Evolutionary conservation across 1,284 basidiomycete species (phyloP).

Genomic region (Puccinia horiana): DNA sequence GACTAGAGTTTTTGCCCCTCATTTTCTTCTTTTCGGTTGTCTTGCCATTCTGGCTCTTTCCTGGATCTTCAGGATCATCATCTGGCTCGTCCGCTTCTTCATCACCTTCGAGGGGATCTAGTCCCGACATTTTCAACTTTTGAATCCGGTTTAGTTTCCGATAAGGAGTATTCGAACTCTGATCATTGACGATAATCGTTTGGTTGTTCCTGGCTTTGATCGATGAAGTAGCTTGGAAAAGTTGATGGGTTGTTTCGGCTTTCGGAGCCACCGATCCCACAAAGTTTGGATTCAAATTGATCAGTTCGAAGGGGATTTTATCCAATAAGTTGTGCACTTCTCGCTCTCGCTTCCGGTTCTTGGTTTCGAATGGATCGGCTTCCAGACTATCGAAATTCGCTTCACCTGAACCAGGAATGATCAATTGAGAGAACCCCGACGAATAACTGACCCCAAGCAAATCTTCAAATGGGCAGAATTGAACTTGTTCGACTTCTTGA

Average conservation of each 20-base stretch:
- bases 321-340: conserved; percentile 89
- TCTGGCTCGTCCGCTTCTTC: conserved; percentile 63
- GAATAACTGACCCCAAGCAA: conserved; percentile 73
- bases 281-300: conserved; percentile 82
- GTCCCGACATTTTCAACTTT: conserved; percentile 61
- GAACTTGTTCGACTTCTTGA: conserved; percentile 68
- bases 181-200: conserved; percentile 26
- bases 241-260: conserved; percentile 2
- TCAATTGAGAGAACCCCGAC: conserved; percentile 75
- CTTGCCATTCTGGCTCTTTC: conserved; percentile 57
- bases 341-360: conserved; percentile 77
- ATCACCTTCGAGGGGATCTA: conserved; percentile 66
- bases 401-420: conserved; percentile 90
- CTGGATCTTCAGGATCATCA: conserved; percentile 59
- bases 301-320: conserved; percentile 94
- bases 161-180: conserved; percentile 64
- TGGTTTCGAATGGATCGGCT: conserved; percentile 90
- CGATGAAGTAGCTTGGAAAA: conserved; percentile 14
- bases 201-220: not conserved
- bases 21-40: conserved; percentile 76
- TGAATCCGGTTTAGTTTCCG: conserved; percentile 73
- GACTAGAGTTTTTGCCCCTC: conserved; percentile 70
- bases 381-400: conserved; percentile 91
- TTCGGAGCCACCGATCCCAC: conserved; percentile 38
- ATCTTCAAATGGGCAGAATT: conserved; percentile 84